Evolutionary conservation across 1,284 basidiomycete species (phyloP).

Genomic region (Puccinia hordei): DNA sequence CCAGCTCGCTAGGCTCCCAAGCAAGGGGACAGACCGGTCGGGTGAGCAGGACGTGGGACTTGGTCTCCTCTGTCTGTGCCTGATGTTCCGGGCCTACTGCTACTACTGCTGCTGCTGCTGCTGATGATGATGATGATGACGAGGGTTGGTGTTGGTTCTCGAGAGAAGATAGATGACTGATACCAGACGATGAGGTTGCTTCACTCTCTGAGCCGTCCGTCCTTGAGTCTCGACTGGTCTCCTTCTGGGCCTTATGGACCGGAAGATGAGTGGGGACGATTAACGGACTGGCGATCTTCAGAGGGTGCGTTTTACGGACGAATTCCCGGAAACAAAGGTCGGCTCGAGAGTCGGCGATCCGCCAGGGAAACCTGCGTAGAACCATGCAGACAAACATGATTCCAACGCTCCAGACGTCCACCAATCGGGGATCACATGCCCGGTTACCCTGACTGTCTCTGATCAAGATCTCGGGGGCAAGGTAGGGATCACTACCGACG

Average conservation of each 20-base stretch:
- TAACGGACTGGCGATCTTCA: background rate
- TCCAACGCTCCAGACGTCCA: slow-evolving; percentile 96
- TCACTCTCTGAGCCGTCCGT: no score
- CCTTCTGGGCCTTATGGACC: no score
- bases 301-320: slow-evolving; percentile 61
- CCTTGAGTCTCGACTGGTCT: no score
- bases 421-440: slow-evolving; percentile 91
- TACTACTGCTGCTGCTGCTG: no score
- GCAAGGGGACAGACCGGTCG: background rate
- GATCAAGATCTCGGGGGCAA: slow-evolving; percentile 90
- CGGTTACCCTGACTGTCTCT: slow-evolving; percentile 60
- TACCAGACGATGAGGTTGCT: no score
- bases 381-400: slow-evolving; percentile 99
- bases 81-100: no score
- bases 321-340: slow-evolving; percentile 90
- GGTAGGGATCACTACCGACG: slow-evolving; percentile 96
- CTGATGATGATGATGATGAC: background rate
- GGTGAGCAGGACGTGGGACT: no score
- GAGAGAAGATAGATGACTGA: background rate
- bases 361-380: slow-evolving; percentile 96
- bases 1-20: background rate
- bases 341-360: slow-evolving; percentile 89
- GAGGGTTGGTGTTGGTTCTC: background rate
- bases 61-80: no score
- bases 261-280: background rate